Percentiles rank a stretch among this genome's conserved stretches.
These are phyloP conservation scores for Camellia lanceoleosa DNA, from an alignment of 148 eudicot genomes.

Conservation along the genomic window DNA sequence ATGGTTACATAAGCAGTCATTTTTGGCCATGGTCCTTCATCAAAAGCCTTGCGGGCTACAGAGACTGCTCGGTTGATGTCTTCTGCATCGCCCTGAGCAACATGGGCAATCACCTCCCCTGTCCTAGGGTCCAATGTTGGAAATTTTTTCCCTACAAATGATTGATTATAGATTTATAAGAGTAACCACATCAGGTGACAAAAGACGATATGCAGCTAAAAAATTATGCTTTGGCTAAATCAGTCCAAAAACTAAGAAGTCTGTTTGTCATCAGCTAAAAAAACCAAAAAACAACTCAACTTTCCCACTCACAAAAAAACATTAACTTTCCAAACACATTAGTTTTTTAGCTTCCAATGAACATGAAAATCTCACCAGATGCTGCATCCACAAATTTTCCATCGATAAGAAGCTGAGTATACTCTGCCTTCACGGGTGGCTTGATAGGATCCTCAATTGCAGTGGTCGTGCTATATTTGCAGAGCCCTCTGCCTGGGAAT, in stretches of 20 bases:
- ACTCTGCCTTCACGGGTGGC: slow-evolving; percentile 43
- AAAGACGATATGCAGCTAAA: neutral
- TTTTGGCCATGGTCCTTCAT: slow-evolving; percentile 73
- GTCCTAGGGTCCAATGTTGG: slow-evolving; percentile 61
- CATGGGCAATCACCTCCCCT: slow-evolving; percentile 52
- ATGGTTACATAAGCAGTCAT: slow-evolving; percentile 67
- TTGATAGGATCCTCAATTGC: slow-evolving; percentile 44
- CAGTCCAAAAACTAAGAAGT: too few species aligned
- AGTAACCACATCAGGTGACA: neutral
- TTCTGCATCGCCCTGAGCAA: slow-evolving; percentile 64
- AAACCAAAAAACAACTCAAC: too few species aligned
- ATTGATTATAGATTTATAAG: neutral
- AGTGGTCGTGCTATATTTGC: slow-evolving; percentile 48
- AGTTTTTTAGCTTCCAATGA: neutral
- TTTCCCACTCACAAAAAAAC: too few species aligned
- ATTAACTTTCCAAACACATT: too few species aligned
- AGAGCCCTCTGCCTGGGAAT: slow-evolving; percentile 25
- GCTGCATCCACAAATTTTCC: slow-evolving; percentile 63
- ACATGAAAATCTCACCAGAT: slow-evolving; percentile 36
- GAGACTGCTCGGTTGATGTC: slow-evolving; percentile 63
- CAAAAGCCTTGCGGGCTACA: slow-evolving; percentile 71
- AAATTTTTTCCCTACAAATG: slow-evolving; percentile 48
- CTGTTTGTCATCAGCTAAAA: too few species aligned
- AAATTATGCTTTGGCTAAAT: too few species aligned
- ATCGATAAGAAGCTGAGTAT: slow-evolving; percentile 55